Evolutionary conservation across 2,329 filamentous ascomycete species (phyloP).

Genomic region (Xylariaceae sp.): DNA sequence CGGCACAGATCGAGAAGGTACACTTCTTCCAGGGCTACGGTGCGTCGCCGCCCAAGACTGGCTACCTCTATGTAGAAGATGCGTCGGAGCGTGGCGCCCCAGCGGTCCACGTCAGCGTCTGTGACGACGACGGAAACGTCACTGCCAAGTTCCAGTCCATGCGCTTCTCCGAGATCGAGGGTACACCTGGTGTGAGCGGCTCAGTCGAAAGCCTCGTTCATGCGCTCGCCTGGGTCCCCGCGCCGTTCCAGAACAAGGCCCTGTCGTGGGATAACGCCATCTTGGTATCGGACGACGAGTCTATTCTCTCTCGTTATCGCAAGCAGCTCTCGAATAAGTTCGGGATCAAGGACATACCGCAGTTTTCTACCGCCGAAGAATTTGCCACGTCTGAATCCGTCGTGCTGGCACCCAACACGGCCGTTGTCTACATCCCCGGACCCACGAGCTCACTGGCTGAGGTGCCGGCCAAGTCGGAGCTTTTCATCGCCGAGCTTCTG

Average conservation of each 20-base stretch:
- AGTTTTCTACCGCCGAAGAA: background rate
- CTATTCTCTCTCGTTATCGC: slow-evolving; percentile 18
- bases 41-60: slow-evolving; percentile 31
- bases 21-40: slow-evolving; percentile 8
- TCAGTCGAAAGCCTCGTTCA: slow-evolving; percentile 31
- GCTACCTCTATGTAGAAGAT: slow-evolving; percentile 32
- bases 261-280: slow-evolving; percentile 21
- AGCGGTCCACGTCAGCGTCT: slow-evolving; percentile 27
- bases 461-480: slow-evolving; percentile 6
- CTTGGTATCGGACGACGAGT: slow-evolving; percentile 23
- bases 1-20: slow-evolving; percentile 10
- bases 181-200: slow-evolving; percentile 15
- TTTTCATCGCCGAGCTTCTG: slow-evolving; percentile 14
- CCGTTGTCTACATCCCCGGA: slow-evolving; percentile 6
- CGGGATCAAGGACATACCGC: background rate
- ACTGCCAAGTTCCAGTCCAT: slow-evolving; percentile 31
- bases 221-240: slow-evolving; percentile 35
- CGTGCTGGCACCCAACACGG: slow-evolving; percentile 3
- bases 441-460: slow-evolving; percentile 1
- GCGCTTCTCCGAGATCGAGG: slow-evolving; percentile 37
- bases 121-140: slow-evolving; percentile 22
- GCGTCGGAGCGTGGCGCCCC: slow-evolving; percentile 22
- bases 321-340: slow-evolving; percentile 2
- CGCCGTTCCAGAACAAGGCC: slow-evolving; percentile 26
- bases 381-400: background rate